A percentile compares a stretch with the other conserved stretches of the same genome.
Evolutionary conservation across 2,329 filamentous ascomycete genomes (phyloP).

Genomic region (Venturia oleaginea): DNA sequence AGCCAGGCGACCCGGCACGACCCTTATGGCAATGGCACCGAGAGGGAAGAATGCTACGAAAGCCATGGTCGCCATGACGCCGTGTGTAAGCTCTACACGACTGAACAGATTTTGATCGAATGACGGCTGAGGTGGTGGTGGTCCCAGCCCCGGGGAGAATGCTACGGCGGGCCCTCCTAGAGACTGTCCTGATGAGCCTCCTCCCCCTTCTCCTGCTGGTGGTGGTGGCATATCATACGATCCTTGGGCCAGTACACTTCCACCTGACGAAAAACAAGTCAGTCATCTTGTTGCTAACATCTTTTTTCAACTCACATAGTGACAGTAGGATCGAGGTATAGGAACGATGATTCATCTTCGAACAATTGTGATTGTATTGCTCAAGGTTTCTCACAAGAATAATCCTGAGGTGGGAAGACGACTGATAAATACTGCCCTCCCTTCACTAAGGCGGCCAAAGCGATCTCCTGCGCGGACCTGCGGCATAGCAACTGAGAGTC

Average conservation of each 20-base stretch:
- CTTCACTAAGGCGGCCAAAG: not conserved
- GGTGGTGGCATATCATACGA: not conserved
- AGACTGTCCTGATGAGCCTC: not conserved
- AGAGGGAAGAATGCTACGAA: conserved; percentile 38
- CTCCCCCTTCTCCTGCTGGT: too few species aligned
- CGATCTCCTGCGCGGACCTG: not conserved
- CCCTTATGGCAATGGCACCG: conserved; percentile 34
- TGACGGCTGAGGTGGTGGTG: not conserved
- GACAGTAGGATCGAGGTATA: not conserved
- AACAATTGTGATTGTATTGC: too few species aligned
- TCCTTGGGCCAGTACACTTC: not conserved
- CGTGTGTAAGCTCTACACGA: conserved; percentile 26
- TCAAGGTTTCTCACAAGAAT: too few species aligned
- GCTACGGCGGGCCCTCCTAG: not conserved
- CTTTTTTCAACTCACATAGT: not conserved
- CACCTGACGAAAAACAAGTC: not conserved
- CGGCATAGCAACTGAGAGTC: not conserved
- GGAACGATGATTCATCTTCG: not conserved
- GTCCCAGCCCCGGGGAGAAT: not conserved
- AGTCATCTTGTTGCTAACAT: not conserved
- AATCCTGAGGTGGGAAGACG: not conserved
- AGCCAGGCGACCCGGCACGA: conserved; percentile 32
- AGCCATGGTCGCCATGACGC: conserved; percentile 33
- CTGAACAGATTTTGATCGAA: not conserved
- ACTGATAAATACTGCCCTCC: not conserved